phyloP scores from a whole-genome alignment of 2,329 filamentous ascomycete species.

The Passalora sequoiae region DNA sequence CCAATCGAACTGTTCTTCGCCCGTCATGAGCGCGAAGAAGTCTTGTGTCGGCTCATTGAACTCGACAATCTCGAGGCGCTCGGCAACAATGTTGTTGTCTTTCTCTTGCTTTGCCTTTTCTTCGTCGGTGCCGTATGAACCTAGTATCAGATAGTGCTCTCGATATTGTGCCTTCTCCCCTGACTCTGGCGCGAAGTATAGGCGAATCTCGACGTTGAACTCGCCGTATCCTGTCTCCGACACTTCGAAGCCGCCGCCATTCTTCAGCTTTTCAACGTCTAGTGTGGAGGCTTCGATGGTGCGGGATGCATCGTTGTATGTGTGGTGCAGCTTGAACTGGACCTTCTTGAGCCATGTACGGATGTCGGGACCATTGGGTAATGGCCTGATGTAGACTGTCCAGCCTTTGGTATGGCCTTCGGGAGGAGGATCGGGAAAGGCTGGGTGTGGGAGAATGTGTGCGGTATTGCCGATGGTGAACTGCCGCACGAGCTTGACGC shows the following conservation, averaged over 20 bases:
- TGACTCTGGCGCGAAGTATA: slow-evolving; percentile 84
- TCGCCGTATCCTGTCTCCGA: slow-evolving; percentile 96
- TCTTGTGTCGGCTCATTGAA: slow-evolving; percentile 96
- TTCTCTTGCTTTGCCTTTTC: slow-evolving; percentile 64
- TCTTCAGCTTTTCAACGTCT: slow-evolving; percentile 8
- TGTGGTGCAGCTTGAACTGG: slow-evolving; percentile 97
- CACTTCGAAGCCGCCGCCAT: slow-evolving; percentile 67
- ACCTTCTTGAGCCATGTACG: slow-evolving; percentile 95
- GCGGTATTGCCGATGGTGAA: slow-evolving; percentile 48
- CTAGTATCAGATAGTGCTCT: slow-evolving; percentile 85
- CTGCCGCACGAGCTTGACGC: slow-evolving; percentile 31
- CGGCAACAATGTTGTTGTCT: slow-evolving; percentile 63
- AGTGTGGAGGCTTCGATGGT: slow-evolving; percentile 61
- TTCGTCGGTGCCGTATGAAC: slow-evolving; percentile 76
- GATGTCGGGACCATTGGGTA: slow-evolving; percentile 78
- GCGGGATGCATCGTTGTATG: slow-evolving; percentile 83
- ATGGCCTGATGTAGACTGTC: slow-evolving; percentile 87
- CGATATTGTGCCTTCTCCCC: slow-evolving; percentile 93
- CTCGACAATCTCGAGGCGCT: slow-evolving; percentile 87
- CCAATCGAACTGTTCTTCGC: slow-evolving; percentile 53
- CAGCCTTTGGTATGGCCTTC: slow-evolving; percentile 94
- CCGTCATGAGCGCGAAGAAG: slow-evolving; percentile 82
- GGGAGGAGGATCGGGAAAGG: slow-evolving; percentile 71
- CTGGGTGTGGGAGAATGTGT: slow-evolving; percentile 61
- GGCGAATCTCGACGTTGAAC: slow-evolving; percentile 91